Percentiles rank a stretch among this genome's conserved stretches.
Conservation (phyloP, 306 rosid species). For the Acacia melanoxylon region DNA sequence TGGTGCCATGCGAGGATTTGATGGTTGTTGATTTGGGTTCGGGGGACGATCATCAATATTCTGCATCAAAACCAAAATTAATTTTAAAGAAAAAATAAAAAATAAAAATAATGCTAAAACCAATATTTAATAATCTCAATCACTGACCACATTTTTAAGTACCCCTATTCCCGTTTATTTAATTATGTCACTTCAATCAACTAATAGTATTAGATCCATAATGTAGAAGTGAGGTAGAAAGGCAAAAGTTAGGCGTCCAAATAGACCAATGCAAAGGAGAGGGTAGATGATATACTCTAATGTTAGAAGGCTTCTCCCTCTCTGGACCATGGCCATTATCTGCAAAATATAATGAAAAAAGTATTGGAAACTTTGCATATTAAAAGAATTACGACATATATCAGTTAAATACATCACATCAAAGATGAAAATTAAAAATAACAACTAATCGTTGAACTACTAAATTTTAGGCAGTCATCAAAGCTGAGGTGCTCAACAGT, state of each 20-base stretch:
- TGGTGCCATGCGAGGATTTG: slow-evolving; percentile 79
- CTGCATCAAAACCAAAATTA: slow-evolving; percentile 45
- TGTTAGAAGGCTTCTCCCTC: slow-evolving; percentile 90
- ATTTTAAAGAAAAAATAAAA: neutral
- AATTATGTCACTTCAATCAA: slow-evolving; percentile 4
- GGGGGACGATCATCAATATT: slow-evolving; percentile 80
- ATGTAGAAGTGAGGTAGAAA: neutral
- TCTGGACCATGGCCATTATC: slow-evolving; percentile 91
- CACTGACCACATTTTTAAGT: neutral
- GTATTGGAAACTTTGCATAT: neutral
- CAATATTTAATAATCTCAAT: slow-evolving; percentile 6
- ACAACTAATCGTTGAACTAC: neutral
- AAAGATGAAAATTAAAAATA: neutral
- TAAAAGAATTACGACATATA: neutral
- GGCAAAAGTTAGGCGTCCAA: slow-evolving; percentile 12
- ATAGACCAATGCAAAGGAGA: slow-evolving; percentile 1
- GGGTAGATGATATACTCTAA: slow-evolving; percentile 52
- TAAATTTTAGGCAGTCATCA: neutral
- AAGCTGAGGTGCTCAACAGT: neutral
- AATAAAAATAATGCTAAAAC: slow-evolving; percentile 28
- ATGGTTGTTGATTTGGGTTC: slow-evolving; percentile 81
- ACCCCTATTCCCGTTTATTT: neutral
- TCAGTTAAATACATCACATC: neutral
- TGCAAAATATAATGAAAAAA: slow-evolving; percentile 35
- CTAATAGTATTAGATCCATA: slow-evolving; percentile 18